Percentiles rank a stretch among this genome's conserved stretches.
These are phyloP conservation scores for Nemania diffusa DNA, from an alignment of 2,329 filamentous ascomycete genomes.

Conservation along the genomic window DNA sequence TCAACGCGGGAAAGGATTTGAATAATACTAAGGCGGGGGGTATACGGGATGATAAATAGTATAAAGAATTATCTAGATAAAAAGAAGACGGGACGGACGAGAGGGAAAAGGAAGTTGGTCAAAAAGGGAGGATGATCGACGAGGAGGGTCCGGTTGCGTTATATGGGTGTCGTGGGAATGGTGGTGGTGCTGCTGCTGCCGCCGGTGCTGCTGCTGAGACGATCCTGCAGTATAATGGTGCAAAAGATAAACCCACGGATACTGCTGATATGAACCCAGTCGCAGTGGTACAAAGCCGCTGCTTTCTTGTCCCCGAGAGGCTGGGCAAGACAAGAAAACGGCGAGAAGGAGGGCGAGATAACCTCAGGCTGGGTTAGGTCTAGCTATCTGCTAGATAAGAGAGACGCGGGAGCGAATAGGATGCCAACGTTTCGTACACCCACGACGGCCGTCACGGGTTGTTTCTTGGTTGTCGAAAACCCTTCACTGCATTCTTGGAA, in stretches of 20 bases:
- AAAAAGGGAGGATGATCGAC: conserved; percentile 35
- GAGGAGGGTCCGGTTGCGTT: conserved; percentile 37
- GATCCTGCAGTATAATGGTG: conserved; percentile 31
- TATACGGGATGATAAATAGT: conserved; percentile 22
- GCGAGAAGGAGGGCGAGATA: conserved; percentile 41
- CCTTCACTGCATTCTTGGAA: conserved; percentile 22
- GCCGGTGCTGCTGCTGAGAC: conserved; percentile 31
- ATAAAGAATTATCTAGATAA: conserved; percentile 6
- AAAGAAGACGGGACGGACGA: conserved; percentile 15
- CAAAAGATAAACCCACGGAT: conserved; percentile 30
- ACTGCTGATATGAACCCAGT: conserved; percentile 25
- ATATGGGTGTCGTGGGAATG: conserved; percentile 34
- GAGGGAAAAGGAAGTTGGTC: conserved; percentile 26
- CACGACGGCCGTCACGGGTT: conserved; percentile 37
- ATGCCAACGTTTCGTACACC: conserved; percentile 38
- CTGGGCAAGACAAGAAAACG: conserved; percentile 38
- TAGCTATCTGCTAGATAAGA: conserved; percentile 47
- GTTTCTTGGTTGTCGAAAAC: conserved; percentile 33
- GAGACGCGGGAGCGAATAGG: conserved; percentile 43
- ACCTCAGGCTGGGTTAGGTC: conserved; percentile 31
- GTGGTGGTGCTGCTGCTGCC: not conserved
- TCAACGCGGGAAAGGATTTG: conserved; percentile 22
- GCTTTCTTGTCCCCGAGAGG: conserved; percentile 41
- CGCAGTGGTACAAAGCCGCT: conserved; percentile 18
- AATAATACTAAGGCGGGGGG: conserved; percentile 18